Percentiles rank a stretch among this genome's conserved stretches.
phyloP scores from a whole-genome alignment of 169 alveolate species.

The Cryptosporidium parvum region DNA sequence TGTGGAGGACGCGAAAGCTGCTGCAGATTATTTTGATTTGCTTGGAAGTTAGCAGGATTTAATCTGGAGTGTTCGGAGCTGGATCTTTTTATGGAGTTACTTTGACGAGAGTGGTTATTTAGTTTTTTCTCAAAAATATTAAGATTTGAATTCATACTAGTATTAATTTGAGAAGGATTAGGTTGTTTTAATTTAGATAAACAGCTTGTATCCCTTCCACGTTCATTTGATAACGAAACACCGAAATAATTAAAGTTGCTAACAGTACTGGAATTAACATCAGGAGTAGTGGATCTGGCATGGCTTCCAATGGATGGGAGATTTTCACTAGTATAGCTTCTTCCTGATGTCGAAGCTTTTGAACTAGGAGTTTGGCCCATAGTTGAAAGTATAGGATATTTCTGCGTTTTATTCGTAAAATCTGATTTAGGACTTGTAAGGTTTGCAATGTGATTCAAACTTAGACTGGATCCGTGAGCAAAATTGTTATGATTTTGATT shows the following conservation, averaged over 20 bases:
- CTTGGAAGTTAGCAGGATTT: background rate
- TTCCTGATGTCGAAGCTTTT: background rate
- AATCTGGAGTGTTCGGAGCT: constrained; percentile 55
- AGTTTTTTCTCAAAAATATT: background rate
- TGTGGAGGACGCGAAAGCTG: background rate
- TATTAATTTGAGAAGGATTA: background rate
- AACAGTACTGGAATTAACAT: too few relatives aligned
- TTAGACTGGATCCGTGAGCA: background rate
- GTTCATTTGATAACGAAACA: background rate
- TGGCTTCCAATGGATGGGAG: background rate
- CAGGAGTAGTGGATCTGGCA: constrained; percentile 16
- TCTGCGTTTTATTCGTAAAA: background rate
- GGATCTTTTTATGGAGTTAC: constrained; percentile 7
- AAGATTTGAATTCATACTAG: constrained; percentile 50
- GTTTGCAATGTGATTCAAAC: background rate
- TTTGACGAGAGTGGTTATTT: background rate
- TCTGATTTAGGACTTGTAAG: background rate
- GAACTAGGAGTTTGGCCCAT: background rate
- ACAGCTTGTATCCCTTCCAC: constrained; percentile 52
- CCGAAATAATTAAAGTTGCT: background rate
- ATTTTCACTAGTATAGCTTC: background rate
- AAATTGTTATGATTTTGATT: background rate
- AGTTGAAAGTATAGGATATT: background rate
- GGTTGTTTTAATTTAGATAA: background rate
- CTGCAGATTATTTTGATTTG: background rate